Evolutionary conservation across 805 yeast species (phyloP).

Genomic region (Nakazawaea pomicola): DNA sequence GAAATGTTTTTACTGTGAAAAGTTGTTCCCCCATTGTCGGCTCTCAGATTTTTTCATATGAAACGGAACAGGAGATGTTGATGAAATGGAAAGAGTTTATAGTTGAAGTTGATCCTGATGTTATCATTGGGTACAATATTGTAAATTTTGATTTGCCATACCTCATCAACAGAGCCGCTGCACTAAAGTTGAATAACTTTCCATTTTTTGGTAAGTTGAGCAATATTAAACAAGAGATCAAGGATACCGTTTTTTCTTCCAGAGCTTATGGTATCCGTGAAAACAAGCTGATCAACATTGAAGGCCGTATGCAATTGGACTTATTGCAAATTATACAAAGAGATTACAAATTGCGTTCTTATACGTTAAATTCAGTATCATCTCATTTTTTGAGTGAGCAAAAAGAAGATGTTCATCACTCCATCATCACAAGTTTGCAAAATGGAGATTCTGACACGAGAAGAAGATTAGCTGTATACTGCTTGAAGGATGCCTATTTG

Average conservation of each 20-base stretch:
- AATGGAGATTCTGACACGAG: slow-evolving; percentile 91
- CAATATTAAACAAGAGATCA: slow-evolving; percentile 66
- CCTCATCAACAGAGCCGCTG: slow-evolving; percentile 77
- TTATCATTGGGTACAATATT: slow-evolving; percentile 92
- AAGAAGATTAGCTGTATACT: slow-evolving; percentile 92
- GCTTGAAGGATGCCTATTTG: slow-evolving; percentile 92
- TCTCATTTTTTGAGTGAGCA: slow-evolving; percentile 93
- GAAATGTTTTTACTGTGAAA: slow-evolving; percentile 91
- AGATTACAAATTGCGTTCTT: slow-evolving; percentile 91
- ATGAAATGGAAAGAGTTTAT: slow-evolving; percentile 84
- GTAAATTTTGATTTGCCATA: slow-evolving; percentile 95
- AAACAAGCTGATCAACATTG: slow-evolving; percentile 84
- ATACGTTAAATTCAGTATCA: slow-evolving; percentile 91
- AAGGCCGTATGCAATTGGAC: slow-evolving; percentile 95
- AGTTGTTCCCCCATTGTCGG: slow-evolving; percentile 94
- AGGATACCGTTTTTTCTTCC: slow-evolving; percentile 81
- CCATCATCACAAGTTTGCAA: slow-evolving; percentile 91
- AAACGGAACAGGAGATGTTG: slow-evolving; percentile 78
- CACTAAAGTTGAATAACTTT: slow-evolving; percentile 59
- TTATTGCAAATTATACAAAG: slow-evolving; percentile 88
- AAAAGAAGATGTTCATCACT: slow-evolving; percentile 96
- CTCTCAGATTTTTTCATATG: slow-evolving; percentile 74
- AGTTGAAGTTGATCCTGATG: slow-evolving; percentile 86
- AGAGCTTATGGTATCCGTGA: slow-evolving; percentile 97
- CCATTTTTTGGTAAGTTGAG: slow-evolving; percentile 83